Conservation (phyloP, 495 filamentous ascomycete genomes). For the Usnea hakonensis region DNA sequence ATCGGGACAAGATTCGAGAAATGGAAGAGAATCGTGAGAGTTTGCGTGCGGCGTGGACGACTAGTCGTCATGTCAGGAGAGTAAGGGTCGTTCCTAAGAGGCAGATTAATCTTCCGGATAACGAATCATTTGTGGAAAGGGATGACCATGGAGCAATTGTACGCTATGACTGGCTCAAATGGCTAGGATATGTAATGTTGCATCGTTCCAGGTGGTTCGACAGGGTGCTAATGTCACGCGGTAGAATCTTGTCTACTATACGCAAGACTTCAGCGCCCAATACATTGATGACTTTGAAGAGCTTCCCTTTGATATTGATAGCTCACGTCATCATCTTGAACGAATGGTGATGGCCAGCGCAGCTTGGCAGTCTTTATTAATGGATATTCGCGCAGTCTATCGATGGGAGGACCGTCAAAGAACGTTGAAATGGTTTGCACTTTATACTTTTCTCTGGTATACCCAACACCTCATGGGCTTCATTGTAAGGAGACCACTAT, state of each 20-base stretch:
- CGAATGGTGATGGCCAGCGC: slow-evolving; percentile 38
- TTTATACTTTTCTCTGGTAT: slow-evolving; percentile 34
- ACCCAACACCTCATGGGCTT: slow-evolving; percentile 34
- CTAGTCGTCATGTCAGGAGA: slow-evolving; percentile 35
- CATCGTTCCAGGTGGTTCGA: not conserved
- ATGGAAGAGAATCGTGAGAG: slow-evolving; percentile 32
- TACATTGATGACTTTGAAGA: slow-evolving; percentile 39
- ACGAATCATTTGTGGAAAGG: slow-evolving; percentile 26
- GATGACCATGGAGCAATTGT: slow-evolving; percentile 21
- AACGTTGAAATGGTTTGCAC: slow-evolving; percentile 30
- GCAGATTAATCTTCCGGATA: slow-evolving; percentile 25
- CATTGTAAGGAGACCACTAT: slow-evolving; percentile 24
- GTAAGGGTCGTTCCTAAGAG: slow-evolving; percentile 31
- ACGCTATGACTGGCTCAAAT: slow-evolving; percentile 31
- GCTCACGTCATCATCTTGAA: slow-evolving; percentile 32
- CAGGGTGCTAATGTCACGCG: not conserved
- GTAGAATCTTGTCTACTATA: slow-evolving; percentile 34
- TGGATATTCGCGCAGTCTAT: slow-evolving; percentile 35
- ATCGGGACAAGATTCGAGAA: slow-evolving; percentile 26
- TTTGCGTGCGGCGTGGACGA: slow-evolving; percentile 34
- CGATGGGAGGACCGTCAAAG: slow-evolving; percentile 36
- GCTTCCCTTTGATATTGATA: slow-evolving; percentile 33
- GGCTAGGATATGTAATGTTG: slow-evolving; percentile 34
- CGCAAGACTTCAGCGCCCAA: slow-evolving; percentile 35
- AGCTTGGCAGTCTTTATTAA: slow-evolving; percentile 36